Evolutionary conservation across 495 filamentous ascomycete species (phyloP).

Genomic region (Cercophora sp.): DNA sequence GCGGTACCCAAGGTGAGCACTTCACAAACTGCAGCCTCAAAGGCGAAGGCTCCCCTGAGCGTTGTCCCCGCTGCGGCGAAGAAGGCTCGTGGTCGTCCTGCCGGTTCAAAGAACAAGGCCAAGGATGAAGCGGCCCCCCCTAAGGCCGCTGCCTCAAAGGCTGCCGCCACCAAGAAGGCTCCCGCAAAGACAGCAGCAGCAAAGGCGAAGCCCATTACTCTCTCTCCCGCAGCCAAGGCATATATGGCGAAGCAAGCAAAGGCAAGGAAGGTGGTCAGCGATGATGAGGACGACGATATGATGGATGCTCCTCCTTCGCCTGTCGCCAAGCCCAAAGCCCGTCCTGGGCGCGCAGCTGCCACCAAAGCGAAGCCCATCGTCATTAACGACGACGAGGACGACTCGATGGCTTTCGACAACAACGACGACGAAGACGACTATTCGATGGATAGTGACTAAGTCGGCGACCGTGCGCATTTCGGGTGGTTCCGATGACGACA

Average conservation of each 20-base stretch:
- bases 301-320: slow-evolving; percentile 39
- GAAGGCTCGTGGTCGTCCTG: slow-evolving; percentile 47
- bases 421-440: slow-evolving; percentile 20
- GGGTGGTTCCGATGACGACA: background rate
- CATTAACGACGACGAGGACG: slow-evolving; percentile 43
- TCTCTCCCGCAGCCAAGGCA: slow-evolving; percentile 77
- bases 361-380: slow-evolving; percentile 38
- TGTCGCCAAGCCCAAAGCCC: slow-evolving; percentile 36
- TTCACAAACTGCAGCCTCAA: slow-evolving; percentile 34
- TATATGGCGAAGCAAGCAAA: slow-evolving; percentile 71
- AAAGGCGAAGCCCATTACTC: slow-evolving; percentile 40
- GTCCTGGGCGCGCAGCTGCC: slow-evolving; percentile 45
- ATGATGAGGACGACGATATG: slow-evolving; percentile 40
- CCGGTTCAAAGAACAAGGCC: slow-evolving; percentile 42
- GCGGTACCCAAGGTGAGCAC: slow-evolving; percentile 32
- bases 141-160: slow-evolving; percentile 28
- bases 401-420: slow-evolving; percentile 33
- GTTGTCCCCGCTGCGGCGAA: slow-evolving; percentile 43
- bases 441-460: slow-evolving; percentile 25
- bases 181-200: slow-evolving; percentile 12
- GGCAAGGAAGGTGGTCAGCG: slow-evolving; percentile 39
- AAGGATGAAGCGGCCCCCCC: slow-evolving; percentile 17
- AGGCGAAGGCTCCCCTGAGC: slow-evolving; percentile 32
- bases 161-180: slow-evolving; percentile 32
- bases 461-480: background rate